Evolutionary conservation across 2,329 filamentous ascomycete species (phyloP).

Genomic region (Cladosporium austrohemisphaericum): DNA sequence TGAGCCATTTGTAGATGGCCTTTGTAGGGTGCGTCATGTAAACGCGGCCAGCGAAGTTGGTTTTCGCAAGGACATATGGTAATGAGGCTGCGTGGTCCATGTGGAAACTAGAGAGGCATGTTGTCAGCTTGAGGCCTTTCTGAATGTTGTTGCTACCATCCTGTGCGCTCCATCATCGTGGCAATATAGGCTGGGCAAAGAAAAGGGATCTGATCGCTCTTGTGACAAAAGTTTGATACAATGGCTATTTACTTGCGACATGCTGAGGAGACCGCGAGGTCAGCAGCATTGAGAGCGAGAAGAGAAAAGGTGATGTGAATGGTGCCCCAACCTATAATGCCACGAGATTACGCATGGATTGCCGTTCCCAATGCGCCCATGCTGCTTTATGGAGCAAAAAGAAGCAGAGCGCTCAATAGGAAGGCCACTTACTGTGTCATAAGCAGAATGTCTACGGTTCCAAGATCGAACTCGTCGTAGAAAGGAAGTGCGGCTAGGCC

Average conservation of each 20-base stretch:
- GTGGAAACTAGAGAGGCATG: constrained; percentile 70
- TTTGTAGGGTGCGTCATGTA: constrained; percentile 99
- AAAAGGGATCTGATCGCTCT: constrained; percentile 7
- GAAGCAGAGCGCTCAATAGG: neutral
- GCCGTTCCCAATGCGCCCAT: constrained; percentile 2
- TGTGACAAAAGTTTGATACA: constrained; percentile 29
- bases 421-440: constrained; percentile 92
- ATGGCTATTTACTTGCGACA: constrained; percentile 29
- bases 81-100: constrained; percentile 98
- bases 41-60: constrained; percentile 91
- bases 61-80: constrained; percentile 95
- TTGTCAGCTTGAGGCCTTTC: constrained; percentile 14
- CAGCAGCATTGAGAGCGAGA: constrained; percentile 7
- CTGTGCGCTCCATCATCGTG: constrained; percentile 1
- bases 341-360: neutral
- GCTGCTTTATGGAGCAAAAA: neutral
- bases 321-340: neutral
- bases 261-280: constrained; percentile 1
- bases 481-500: constrained; percentile 90
- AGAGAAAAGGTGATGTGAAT: neutral
- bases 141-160: neutral
- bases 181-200: constrained; percentile 12
- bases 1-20: constrained; percentile 99
- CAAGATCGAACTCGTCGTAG: constrained; percentile 97
- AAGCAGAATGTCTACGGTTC: constrained; percentile 91